Base-by-base conservation (phyloP, 345 rosid species). In the Ailanthus altissimus region DNA sequence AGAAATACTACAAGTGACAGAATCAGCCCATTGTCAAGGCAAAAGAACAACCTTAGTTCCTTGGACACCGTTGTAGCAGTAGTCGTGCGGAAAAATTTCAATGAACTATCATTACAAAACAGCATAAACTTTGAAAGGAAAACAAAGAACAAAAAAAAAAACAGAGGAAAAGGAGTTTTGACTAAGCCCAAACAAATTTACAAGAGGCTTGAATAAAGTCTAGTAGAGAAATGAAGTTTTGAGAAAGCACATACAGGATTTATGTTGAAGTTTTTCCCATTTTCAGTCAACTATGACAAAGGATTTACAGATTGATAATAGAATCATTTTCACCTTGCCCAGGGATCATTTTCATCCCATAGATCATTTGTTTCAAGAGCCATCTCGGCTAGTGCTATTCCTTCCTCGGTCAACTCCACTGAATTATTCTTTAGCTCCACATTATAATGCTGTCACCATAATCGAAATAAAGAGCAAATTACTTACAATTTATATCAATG, bases 291-390 rank as follows among this genome's bases (percentile, higher is more conserved):
- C 58, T n/a, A n/a, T 18, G 43, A 38, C 18, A 67, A 21, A 2
- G 6, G 16, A 62, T 63, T 12, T 40, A 77, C 53, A 72, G 26
- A 75, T 64, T 21, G 74, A 53, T 20, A 60, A 67, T 76, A 76
- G 67, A 13, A 20, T 60, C 67, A 63, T 40, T 58, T 49, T 80
- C 82, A 92, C 98, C 97, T 94, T 25, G 98, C 98, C 97, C 98
- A 94, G 65, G 94, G 98, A 81, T 94, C 97, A 87, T 87, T 94
- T 80, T 94, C 98, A 78, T 93, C 97, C 98, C 98, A 94, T 64
- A 94, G 84, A 81, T 94, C 98, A 83, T 84, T 82, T 57, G 98
- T 94, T 82, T 93, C 97, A 74, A 94, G 97, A 81, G 97, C 98
- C 94, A 89, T 85, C 89, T 94, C 98, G 65, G 98, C 93, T 64